Evolutionary conservation across 2,329 filamentous ascomycete species (phyloP), one percentile per base, ranked within the genome.

Genomic region (Pseudocercospora cruenta): DNA sequence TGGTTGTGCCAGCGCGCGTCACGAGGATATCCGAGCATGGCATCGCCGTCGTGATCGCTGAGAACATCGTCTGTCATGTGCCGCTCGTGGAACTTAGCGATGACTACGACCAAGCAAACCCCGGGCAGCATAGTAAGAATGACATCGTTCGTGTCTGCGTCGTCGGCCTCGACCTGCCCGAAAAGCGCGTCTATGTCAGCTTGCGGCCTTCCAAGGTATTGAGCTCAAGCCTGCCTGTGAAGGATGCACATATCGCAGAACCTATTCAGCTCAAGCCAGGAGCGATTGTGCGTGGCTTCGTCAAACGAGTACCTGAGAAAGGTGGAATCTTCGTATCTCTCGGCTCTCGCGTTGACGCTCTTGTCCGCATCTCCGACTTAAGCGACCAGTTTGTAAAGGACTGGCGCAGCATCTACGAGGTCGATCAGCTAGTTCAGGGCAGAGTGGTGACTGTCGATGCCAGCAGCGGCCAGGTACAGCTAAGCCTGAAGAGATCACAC

Each of bases 351-450:
- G 85, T 97, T 19, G 91, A 91, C 58, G 94, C 90, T 0, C 90
- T 94, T 74, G 91, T 97, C 57, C 90, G 92, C 71, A 90, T 98
- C 61, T 88, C 91, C 9, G 94, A 98, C 77, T 85, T 99, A 14
- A 97, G 94, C 0, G 95, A 99, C 77, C 86, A 88, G 7, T 99
- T 90, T 78, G 82, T 99, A 73, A 98, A 98, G 79, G 92, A 98
- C 67, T 99, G 95, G 95, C 96, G 97, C 81, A 88, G 91, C 39
- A 84, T 90, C 53, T 97, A 94, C 80, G 89, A 95, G 73, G 82
- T 94, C 57, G 93, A 96, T 74, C 93, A 98, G 79, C 85, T 99
- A 5, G 93, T 99, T 62, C 93, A 91, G 79, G 95, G 93, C 60
- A 92, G 94, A 70, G 85, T 99, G 66, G 87, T 91, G 55, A 83